These are phyloP conservation scores for Colletotrichum liaoningense DNA, from an alignment of 2,329 filamentous ascomycete genomes.

Conservation along the genomic window DNA sequence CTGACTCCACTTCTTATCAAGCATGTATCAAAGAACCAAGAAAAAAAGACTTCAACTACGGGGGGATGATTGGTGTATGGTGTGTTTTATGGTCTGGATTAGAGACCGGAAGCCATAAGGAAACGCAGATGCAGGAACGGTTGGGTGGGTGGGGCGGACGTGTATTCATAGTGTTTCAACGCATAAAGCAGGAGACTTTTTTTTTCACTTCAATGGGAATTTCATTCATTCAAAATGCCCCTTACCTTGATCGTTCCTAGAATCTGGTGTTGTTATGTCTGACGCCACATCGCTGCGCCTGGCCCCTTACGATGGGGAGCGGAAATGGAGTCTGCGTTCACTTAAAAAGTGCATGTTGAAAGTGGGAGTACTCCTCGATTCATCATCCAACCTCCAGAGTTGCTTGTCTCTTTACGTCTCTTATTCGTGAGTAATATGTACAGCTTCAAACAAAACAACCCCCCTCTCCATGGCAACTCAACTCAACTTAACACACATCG, in stretches of 20 bases:
- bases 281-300: too few species aligned
- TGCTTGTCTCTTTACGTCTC: conserved; percentile 15
- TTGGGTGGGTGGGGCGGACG: not conserved
- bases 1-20: not conserved
- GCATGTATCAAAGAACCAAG: conserved; percentile 3
- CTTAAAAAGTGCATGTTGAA: too few species aligned
- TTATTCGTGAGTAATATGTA: conserved; percentile 7
- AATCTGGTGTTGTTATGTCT: too few species aligned
- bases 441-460: not conserved
- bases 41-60: not conserved
- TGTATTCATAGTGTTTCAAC: conserved; percentile 18
- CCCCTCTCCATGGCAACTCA: not conserved
- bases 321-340: too few species aligned
- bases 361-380: too few species aligned
- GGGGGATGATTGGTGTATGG: not conserved
- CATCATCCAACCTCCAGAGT: not conserved
- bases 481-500: not conserved
- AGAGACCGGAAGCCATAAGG: not conserved
- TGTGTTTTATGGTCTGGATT: not conserved
- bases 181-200: conserved; percentile 5
- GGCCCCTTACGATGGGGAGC: too few species aligned
- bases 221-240: not conserved
- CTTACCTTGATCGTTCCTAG: too few species aligned
- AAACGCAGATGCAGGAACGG: not conserved
- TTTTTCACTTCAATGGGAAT: not conserved